Base-by-base conservation (phyloP, 306 rosid species). In the Geum urbanum region DNA sequence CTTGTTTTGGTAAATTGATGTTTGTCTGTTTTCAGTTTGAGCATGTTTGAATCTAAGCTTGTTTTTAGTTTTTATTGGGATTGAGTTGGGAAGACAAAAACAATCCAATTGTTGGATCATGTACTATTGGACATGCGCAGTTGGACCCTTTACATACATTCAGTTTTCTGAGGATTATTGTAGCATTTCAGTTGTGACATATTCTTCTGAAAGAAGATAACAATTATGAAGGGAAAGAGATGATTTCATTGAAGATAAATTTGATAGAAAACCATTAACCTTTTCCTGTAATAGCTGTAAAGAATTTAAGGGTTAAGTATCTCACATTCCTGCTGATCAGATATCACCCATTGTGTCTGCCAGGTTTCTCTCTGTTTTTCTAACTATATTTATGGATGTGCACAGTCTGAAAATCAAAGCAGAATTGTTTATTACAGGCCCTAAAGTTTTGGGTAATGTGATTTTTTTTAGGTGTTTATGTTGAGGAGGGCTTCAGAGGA, bases 401-500 rank as follows among this genome's bases (percentile, higher is more conserved):
- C 37, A 24, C 1, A 48, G 14, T 18, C n/a, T 48, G 40, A 45
- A 64, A 47, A 37, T 12, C 45, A 8, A 65, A 46, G 16, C 43
- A 22, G 24, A 65, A 32, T 32, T 22, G 70, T 24, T 65, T 7
- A 47, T 6, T 5, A 66, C 18, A 13, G 7, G 47, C 0, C 67
- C 35, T 20, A 22, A 64, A 63, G 8, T 43, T 63, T 19, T 43
- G 10, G 18, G 18, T 27, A 24, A 10, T 41, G 9, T 63, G 12
- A 4, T 73, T 45, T 19, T 63, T 14, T 63, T 35, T 79, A 87
- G 92, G 85, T 77, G 54, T 87, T 87, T 82, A 87, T 82, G 92
- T 56, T 80, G 77, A 84, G 89, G 83, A 82, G 85, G 78, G 76
- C 89, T 66, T 89, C 89, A 65, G 95, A 88, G 44, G 91, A 89